These are phyloP conservation scores for Cercospora sp. DNA, from an alignment of 2,329 filamentous ascomycete genomes.

Conservation along the genomic window DNA sequence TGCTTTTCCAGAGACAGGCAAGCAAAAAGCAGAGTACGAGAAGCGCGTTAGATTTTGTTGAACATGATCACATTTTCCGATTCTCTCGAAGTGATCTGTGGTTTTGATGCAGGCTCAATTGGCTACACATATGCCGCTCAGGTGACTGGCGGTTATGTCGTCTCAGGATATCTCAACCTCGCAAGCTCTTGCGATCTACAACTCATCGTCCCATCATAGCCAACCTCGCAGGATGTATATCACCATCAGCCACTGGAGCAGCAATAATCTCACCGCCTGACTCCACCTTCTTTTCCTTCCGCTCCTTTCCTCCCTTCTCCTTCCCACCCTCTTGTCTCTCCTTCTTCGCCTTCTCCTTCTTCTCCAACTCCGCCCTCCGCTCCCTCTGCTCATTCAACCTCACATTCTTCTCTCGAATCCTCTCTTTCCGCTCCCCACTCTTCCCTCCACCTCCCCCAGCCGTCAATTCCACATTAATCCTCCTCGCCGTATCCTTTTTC, in stretches of 20 bases:
- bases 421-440: conserved; percentile 67
- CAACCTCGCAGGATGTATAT: conserved; percentile 41
- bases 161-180: not conserved
- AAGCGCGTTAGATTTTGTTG: not conserved
- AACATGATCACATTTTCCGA: not conserved
- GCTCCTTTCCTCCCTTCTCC: conserved; percentile 43
- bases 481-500: conserved; percentile 59
- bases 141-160: not conserved
- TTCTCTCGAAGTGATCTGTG: not conserved
- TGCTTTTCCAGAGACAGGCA: conserved; percentile 8
- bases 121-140: not conserved
- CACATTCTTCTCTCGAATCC: conserved; percentile 82
- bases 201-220: conserved; percentile 29
- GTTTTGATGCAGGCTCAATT: not conserved
- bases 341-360: conserved; percentile 48
- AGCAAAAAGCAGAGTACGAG: not conserved
- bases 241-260: conserved; percentile 16
- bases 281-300: conserved; percentile 39
- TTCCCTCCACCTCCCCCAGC: conserved; percentile 82
- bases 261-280: conserved; percentile 15
- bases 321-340: conserved; percentile 41
- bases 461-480: conserved; percentile 92
- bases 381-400: conserved; percentile 73
- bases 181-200: not conserved
- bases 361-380: conserved; percentile 52